phyloP scores from a whole-genome alignment of 2,329 filamentous ascomycete species.

The Calonectria naviculata region DNA sequence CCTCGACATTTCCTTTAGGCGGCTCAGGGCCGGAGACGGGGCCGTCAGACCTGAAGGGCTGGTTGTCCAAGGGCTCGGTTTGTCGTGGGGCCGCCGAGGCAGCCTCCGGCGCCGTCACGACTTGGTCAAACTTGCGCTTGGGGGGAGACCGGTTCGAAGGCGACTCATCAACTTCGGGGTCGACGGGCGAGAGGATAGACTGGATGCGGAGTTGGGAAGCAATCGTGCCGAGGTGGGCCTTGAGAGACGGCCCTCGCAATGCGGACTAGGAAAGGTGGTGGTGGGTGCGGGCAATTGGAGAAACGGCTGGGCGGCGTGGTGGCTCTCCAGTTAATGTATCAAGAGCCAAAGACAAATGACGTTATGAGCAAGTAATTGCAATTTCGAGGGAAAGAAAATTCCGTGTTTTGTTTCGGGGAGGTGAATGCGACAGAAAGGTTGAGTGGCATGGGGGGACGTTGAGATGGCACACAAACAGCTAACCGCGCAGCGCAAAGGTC shows the following conservation, averaged over 20 bases:
- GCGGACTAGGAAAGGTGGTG: background rate
- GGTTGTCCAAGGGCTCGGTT: conserved; percentile 16
- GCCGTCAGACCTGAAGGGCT: conserved; percentile 18
- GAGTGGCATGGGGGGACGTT: background rate
- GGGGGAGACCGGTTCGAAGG: conserved; percentile 26
- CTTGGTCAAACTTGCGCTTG: conserved; percentile 31
- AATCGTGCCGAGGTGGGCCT: conserved; percentile 60
- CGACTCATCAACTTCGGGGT: conserved; percentile 53
- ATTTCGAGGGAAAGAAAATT: conserved; percentile 3
- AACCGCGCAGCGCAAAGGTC: conserved; percentile 10
- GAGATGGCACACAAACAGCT: conserved; percentile 9
- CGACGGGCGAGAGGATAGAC: conserved; percentile 61
- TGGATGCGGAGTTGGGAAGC: conserved; percentile 62
- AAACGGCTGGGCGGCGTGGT: background rate
- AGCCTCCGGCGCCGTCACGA: conserved; percentile 24
- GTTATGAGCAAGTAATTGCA: background rate
- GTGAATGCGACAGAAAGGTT: background rate
- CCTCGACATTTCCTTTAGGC: conserved; percentile 24
- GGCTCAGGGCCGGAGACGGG: conserved; percentile 12
- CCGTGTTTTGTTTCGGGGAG: conserved; percentile 10
- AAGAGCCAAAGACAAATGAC: background rate
- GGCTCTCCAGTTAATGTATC: background rate
- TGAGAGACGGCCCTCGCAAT: conserved; percentile 23
- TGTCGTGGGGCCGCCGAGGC: conserved; percentile 12
- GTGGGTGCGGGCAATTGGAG: background rate